Base-by-base conservation (phyloP, 1,284 basidiomycete species). In the Sphagnurus paluster region DNA sequence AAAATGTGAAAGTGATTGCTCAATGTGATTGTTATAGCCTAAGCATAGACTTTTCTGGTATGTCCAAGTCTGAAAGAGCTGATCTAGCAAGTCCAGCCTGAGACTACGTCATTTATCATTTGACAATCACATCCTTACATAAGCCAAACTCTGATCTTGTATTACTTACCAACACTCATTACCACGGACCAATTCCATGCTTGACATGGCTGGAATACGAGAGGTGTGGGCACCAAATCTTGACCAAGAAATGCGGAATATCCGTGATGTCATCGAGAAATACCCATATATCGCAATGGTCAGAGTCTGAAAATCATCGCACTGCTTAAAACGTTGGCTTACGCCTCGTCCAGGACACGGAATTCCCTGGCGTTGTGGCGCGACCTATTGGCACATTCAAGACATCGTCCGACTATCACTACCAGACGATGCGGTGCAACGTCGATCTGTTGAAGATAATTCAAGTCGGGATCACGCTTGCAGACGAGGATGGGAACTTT, bases 401-500 rank as follows among this genome's bases (percentile, higher is more conserved):
- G 67, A 96, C 94, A 0, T 93, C 93, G 9, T 93, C 93, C 13
- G 96, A 99, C 70, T 98, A 98, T 63, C 96, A 99, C 70, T 99
- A 98, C 69, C 96, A 99, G 69, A 99, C 97, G 4, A 94, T 99
- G 87, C 84, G 96, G 54, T 95, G 92, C 72, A 99, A 99, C 67
- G 97, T 99, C 61, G 96, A 99, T 77, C 76, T 99, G 45, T 80
- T 99, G 59, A 94, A 93, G 72, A 93, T 98, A 69, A 98, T 99
- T 46, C 96, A 99, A 72, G 84, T 99, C 48, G 96, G 96, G 6
- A 80, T 99, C 56, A 98, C 96, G 2, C 74, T 99, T 29, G 89
- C 91, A 41, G 94, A 99, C 65, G 93, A 93, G 66, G 82, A 97
- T 24, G 96, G 96, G 5, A 87, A 94, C 60, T 82, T 87, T 48